Base-by-base conservation (phyloP, 2,329 filamentous ascomycete species). In the Byssothecium circinans region DNA sequence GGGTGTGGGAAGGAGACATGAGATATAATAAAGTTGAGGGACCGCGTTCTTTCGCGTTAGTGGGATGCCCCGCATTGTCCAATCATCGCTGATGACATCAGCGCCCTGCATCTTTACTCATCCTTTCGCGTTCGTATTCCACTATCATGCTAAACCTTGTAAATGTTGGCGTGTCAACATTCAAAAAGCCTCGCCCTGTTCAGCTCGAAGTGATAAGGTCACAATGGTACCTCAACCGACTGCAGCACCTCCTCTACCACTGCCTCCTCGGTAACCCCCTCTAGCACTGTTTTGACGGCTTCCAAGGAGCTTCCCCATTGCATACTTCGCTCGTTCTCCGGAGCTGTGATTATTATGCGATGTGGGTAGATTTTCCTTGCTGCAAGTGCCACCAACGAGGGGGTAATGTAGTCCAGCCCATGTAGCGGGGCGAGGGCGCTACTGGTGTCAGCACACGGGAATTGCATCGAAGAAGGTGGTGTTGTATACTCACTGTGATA, bases 311-410 rank as follows among this genome's bases (percentile, higher is more conserved):
- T 96, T 0, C 94, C 94, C 84, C 95, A 99, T 68, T 96, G 89
- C 76, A 96, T 81, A 67, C 91, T 96, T 39, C 91, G 80, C 74
- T 97, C 94, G 47, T 84, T 82, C 52, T 83, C 80, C 1, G 89
- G 80, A 1, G 74, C 72, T 0, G 87, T 83, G 45, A 96, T 80
- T 12, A 81, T 72, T 25, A 99, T 84, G 8, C 91, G 85, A 73
- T 99, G 94, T 15, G 87, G 79, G 65, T 95, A 99, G 19, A 95
- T 81, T 74, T 97, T 97, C 51, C 83, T 83, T 2, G 87, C 85
- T 4, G 94, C 94, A 37, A 99, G 77, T 7, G 80, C 83, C 17
- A 96, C 86, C 20, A 97, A 80, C 1, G 89, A 88, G 0, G 94
- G 92, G 0, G 91, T 91, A 4, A 89, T 85, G 67, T 86, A 97